Evolutionary conservation across 352 stramenopile species (phyloP), one percentile per base, ranked within the genome.

Genomic region (Blastocystis sp.): DNA sequence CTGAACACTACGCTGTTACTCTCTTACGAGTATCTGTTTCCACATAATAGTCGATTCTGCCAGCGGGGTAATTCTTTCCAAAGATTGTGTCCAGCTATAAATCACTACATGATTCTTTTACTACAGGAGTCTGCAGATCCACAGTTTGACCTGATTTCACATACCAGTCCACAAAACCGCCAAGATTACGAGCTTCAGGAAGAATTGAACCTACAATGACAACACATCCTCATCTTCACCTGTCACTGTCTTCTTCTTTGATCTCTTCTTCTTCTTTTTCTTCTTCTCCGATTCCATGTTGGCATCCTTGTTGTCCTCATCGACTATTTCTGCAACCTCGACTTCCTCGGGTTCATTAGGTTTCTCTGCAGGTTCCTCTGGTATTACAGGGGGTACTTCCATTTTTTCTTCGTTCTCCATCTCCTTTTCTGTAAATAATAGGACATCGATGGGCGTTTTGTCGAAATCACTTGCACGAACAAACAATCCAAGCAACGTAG

Each of bases 91-190:
- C 58, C 24, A 70, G 42, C 54, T 70, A 84, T 2, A 19, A 2
- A 1, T 78, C 22, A 84, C 19, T 19, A 17, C 24, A 48, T 35
- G 80, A 90, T 17, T 96, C 91, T 24, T 94, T 64, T 4, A 77
- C 90, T 0, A 97, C 95, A 1, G 96, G 95, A 87, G 98, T 98
- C n/a, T 95, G 94, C 1, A 96, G 96, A 40, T 96, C 96, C 30
- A 98, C 93, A 0, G 97, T 98, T 92, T 99, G 97, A 27, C 96
- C 96, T 48, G 97, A 92, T 48, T 92, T 91, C n/a, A 58, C 87
- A 78, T 90, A 90, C 42, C 87, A 91, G 59, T 90, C 64, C 1
- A 87, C 80, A 40, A 69, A 90, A 30, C 73, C 64, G 11, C 73
- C 73, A 19, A 84, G 40, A 44, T 40, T 48, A n/a, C 73, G 73